These are phyloP conservation scores for Phialophora chinensis DNA, from an alignment of 2,329 filamentous ascomycete genomes.

Conservation along the genomic window DNA sequence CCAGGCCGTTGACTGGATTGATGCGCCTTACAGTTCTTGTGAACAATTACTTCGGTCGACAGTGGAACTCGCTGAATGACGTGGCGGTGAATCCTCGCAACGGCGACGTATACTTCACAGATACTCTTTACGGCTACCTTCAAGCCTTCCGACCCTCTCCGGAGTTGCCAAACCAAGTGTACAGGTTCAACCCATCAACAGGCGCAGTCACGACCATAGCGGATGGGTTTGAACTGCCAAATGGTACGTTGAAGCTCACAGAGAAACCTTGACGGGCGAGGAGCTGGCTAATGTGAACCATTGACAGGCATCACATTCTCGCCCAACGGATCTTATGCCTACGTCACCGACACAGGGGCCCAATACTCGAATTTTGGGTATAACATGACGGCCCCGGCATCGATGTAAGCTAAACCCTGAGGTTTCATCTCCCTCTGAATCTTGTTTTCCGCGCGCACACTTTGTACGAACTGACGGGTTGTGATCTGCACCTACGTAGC, in stretches of 20 bases:
- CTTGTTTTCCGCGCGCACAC: neutral
- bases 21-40: conserved; percentile 54
- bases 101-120: conserved; percentile 40
- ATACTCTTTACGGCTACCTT: conserved; percentile 50
- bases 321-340: conserved; percentile 44
- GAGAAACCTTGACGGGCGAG: neutral
- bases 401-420: conserved; percentile 27
- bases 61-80: conserved; percentile 41
- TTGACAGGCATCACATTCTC: conserved; percentile 42
- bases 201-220: conserved; percentile 56
- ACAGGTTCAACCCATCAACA: conserved; percentile 52
- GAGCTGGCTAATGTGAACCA: neutral
- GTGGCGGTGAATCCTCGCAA: conserved; percentile 36
- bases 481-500: conserved; percentile 13
- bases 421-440: neutral
- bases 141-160: conserved; percentile 54
- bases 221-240: conserved; percentile 55
- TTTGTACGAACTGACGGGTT: neutral
- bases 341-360: conserved; percentile 38
- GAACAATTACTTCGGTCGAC: conserved; percentile 65
- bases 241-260: conserved; percentile 44
- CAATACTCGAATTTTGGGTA: conserved; percentile 33
- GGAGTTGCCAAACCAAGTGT: conserved; percentile 56
- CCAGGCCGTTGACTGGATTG: too few relatives aligned
- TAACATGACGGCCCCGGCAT: conserved; percentile 33